A percentile compares a stretch with the other conserved stretches of the same genome.
phyloP scores from a whole-genome alignment of 352 stramenopile species.

The Pythium aquatile region DNA sequence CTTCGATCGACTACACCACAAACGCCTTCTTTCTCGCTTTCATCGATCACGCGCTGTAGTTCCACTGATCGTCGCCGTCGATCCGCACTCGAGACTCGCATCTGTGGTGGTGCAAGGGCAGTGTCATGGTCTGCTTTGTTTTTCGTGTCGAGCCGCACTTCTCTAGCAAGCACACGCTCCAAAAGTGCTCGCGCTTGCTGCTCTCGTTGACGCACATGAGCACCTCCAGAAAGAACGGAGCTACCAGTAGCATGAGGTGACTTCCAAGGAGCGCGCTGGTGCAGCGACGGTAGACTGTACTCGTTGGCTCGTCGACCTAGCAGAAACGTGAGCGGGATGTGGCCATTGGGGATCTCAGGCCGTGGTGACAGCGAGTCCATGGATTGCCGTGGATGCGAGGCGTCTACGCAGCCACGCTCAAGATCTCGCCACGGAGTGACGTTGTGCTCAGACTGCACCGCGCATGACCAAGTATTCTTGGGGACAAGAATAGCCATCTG shows the following conservation, averaged over 20 bases:
- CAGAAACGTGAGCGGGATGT: conserved; percentile 70
- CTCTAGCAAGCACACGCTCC: conserved; percentile 30
- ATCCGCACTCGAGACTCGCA: conserved; percentile 15
- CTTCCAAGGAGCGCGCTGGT: neutral
- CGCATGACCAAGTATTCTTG: neutral
- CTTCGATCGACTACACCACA: neutral
- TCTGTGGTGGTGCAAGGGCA: conserved; percentile 7
- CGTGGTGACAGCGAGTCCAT: conserved; percentile 1
- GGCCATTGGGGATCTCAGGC: conserved; percentile 35
- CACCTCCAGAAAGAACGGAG: neutral
- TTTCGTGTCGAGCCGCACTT: conserved; percentile 3
- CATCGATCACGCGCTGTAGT: conserved; percentile 13
- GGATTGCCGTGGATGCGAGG: neutral
- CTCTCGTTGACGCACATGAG: conserved; percentile 34
- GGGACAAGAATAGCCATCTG: neutral
- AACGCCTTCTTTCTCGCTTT: neutral
- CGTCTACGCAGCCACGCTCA: neutral
- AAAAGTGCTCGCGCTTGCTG: conserved; percentile 39
- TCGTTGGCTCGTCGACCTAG: conserved; percentile 44
- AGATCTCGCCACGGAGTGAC: neutral
- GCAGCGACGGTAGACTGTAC: conserved; percentile 30
- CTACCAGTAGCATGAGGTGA: neutral
- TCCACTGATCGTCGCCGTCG: conserved; percentile 10
- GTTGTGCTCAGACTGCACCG: neutral
- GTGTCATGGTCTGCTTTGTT: conserved; percentile 4